Percentiles rank a stretch among this genome's conserved stretches.
These are phyloP conservation scores for Rhodotorula sp. DNA, from an alignment of 1,284 basidiomycete genomes.

Conservation along the genomic window DNA sequence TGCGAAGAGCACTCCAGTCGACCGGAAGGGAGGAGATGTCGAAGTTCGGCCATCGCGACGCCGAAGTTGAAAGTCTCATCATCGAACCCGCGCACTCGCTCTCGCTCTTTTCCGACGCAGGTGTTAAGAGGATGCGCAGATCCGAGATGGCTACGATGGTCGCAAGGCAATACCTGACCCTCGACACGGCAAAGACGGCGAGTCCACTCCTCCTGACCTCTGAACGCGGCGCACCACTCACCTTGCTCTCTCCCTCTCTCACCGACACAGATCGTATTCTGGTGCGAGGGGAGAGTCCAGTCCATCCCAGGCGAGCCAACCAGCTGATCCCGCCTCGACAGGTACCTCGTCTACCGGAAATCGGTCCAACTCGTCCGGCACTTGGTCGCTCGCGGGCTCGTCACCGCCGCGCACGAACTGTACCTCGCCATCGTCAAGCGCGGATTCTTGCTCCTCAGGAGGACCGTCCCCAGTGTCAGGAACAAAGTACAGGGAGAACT, in stretches of 20 bases:
- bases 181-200: constrained; percentile 38
- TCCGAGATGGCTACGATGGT: background rate
- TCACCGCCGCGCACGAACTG: constrained; percentile 24
- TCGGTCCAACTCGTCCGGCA: constrained; percentile 30
- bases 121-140: background rate
- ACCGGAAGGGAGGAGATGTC: no score
- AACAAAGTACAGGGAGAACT: constrained; percentile 70
- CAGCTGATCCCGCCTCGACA: constrained; percentile 4
- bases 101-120: background rate
- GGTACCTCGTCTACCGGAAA: constrained; percentile 38
- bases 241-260: background rate
- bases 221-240: no score
- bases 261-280: background rate
- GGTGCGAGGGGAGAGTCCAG: background rate
- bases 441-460: constrained; percentile 55
- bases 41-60: background rate
- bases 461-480: constrained; percentile 60
- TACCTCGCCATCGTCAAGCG: constrained; percentile 36
- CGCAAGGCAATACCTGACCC: constrained; percentile 9
- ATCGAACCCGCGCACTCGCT: background rate
- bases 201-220: background rate
- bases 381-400: constrained; percentile 38
- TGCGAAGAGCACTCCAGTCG: no score
- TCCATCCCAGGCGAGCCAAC: background rate
- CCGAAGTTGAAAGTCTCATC: background rate